Conservation (phyloP, 441 rosid species). For the Bruguiera hainesii region DNA sequence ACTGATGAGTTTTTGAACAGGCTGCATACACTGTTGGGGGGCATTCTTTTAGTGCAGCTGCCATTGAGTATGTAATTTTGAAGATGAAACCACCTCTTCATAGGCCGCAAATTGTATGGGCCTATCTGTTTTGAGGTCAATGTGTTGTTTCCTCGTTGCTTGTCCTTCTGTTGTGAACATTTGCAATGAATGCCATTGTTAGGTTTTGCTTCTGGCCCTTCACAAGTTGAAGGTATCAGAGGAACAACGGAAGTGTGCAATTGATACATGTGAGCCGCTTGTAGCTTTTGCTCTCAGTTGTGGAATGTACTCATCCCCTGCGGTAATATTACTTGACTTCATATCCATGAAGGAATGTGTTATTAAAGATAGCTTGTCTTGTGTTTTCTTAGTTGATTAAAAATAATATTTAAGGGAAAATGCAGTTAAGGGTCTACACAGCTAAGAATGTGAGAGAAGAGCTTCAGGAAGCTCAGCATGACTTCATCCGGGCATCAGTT, state of each 20-base stretch:
- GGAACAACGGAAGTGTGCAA: slow-evolving; percentile 61
- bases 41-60: slow-evolving; percentile 75
- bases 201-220: slow-evolving; percentile 90
- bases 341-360: background rate
- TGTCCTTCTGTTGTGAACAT: slow-evolving; percentile 14
- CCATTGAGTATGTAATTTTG: slow-evolving; percentile 63
- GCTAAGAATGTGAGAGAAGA: slow-evolving; percentile 63
- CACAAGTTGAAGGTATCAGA: slow-evolving; percentile 74
- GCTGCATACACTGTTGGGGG: slow-evolving; percentile 94
- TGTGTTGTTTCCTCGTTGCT: slow-evolving; percentile 1
- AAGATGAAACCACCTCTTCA: slow-evolving; percentile 87
- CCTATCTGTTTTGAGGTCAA: slow-evolving; percentile 5
- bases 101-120: slow-evolving; percentile 74
- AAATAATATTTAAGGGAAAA: slow-evolving; percentile 13
- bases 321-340: slow-evolving; percentile 35
- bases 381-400: background rate
- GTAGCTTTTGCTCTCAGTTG: slow-evolving; percentile 79
- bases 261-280: slow-evolving; percentile 56
- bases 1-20: slow-evolving; percentile 31
- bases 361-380: background rate
- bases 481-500: slow-evolving; percentile 68
- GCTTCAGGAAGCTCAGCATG: slow-evolving; percentile 80
- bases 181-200: slow-evolving; percentile 18
- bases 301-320: slow-evolving; percentile 90
- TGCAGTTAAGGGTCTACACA: slow-evolving; percentile 75